Evolutionary conservation across 2,329 filamentous ascomycete species (phyloP).

Genomic region (Beauveria scarabaeidicola): DNA sequence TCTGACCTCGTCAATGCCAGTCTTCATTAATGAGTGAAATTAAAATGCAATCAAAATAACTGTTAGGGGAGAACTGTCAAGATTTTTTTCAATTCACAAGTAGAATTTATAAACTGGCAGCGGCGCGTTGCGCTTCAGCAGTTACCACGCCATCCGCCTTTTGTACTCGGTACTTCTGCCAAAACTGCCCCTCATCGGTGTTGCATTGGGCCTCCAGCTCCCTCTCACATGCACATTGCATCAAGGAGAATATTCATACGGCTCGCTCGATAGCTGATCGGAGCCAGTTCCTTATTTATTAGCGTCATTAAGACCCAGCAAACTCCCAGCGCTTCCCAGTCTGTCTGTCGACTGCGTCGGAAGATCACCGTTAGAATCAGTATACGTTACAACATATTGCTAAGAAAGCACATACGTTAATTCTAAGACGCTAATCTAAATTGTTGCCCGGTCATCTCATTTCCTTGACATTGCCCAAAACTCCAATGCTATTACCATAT

Average conservation of each 20-base stretch:
- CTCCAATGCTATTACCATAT: slow-evolving; percentile 1
- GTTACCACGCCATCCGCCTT: not conserved
- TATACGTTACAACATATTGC: no score
- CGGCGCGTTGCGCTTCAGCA: no score
- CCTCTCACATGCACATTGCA: not conserved
- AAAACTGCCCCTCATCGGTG: slow-evolving; percentile 2
- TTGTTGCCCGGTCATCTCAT: not conserved
- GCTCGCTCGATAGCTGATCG: no score
- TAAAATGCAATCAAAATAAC: not conserved
- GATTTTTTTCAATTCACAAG: no score
- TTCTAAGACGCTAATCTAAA: slow-evolving; percentile 5
- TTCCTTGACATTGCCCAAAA: slow-evolving; percentile 3
- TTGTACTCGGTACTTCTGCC: not conserved
- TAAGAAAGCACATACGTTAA: not conserved
- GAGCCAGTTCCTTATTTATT: no score
- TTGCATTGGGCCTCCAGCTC: not conserved
- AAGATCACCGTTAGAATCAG: no score
- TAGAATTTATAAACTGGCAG: not conserved
- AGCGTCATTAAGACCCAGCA: no score
- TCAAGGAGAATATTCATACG: no score
- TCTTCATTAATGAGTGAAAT: not conserved
- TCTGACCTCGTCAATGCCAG: not conserved
- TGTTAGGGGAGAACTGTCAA: not conserved
- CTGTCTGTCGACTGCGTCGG: no score
- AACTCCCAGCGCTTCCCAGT: no score